Evolutionary conservation across 192 early-diverging fungal genomes (phyloP).

Genomic region (Mortierella hygrophila): DNA sequence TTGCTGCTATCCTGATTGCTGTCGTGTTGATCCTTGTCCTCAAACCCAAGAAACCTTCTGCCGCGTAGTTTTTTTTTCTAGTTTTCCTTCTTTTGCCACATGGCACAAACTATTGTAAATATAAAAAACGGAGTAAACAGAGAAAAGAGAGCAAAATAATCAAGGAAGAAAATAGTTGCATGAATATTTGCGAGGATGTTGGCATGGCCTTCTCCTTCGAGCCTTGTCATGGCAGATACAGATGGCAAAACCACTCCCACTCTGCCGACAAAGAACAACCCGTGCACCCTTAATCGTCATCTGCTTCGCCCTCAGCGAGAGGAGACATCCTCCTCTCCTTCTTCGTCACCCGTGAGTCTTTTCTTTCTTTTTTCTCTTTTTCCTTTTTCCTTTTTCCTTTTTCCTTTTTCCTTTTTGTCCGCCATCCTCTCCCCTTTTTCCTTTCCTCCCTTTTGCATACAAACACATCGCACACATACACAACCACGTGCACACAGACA

Average conservation of each 20-base stretch:
- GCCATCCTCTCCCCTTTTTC: neutral
- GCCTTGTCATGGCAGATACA: neutral
- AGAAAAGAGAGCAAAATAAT: neutral
- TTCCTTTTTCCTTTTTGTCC: neutral
- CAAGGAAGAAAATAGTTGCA: no score
- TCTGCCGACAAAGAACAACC: no score
- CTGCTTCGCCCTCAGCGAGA: neutral
- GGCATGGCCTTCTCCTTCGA: neutral
- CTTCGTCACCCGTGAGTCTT: neutral
- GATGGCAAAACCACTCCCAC: neutral
- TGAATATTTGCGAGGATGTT: no score
- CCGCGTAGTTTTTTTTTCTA: neutral
- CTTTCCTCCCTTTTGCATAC: neutral
- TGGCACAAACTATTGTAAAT: neutral
- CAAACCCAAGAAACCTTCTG: slow-evolving; percentile 7
- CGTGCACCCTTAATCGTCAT: neutral
- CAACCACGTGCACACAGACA: neutral
- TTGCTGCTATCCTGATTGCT: slow-evolving; percentile 20
- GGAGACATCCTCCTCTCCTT: neutral
- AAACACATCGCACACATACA: neutral
- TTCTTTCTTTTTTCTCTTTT: neutral
- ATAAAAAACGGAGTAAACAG: neutral
- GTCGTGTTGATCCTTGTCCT: slow-evolving; percentile 32
- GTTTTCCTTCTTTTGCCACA: neutral
- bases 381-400: neutral